Percentiles rank a stretch among this genome's conserved stretches.
Evolutionary conservation across 2,329 filamentous ascomycete genomes (phyloP).

Genomic region (Pseudocercospora macadamiae): DNA sequence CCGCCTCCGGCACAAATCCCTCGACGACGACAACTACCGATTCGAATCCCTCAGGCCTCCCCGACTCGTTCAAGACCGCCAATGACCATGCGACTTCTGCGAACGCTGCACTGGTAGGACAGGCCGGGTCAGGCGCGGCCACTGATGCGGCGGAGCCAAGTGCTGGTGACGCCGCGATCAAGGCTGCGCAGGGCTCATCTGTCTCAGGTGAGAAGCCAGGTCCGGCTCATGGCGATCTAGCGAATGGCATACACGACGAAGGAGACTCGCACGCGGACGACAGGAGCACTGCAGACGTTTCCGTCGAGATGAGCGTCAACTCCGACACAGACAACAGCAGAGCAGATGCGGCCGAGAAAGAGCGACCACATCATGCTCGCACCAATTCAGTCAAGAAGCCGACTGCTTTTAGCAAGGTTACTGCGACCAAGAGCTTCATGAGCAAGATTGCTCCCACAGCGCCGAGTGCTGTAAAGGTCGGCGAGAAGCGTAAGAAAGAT

Average conservation of each 20-base stretch:
- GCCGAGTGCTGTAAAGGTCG: slow-evolving; percentile 50
- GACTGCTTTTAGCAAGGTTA: slow-evolving; percentile 79
- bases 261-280: slow-evolving; percentile 55
- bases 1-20: slow-evolving; percentile 48
- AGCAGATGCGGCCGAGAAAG: slow-evolving; percentile 57
- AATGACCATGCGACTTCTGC: slow-evolving; percentile 18
- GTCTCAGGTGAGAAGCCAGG: slow-evolving; percentile 14
- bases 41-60: slow-evolving; percentile 44
- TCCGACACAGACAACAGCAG: slow-evolving; percentile 76
- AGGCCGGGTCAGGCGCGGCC: slow-evolving; percentile 19
- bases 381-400: slow-evolving; percentile 70
- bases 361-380: slow-evolving; percentile 60
- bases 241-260: slow-evolving; percentile 36
- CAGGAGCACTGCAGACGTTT: slow-evolving; percentile 63
- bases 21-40: slow-evolving; percentile 35
- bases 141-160: slow-evolving; percentile 35
- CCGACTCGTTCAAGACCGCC: slow-evolving; percentile 27
- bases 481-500: slow-evolving; percentile 56
- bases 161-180: slow-evolving; percentile 35
- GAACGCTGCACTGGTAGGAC: slow-evolving; percentile 10
- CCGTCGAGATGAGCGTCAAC: slow-evolving; percentile 71
- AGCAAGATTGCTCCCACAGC: slow-evolving; percentile 67
- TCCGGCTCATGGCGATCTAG: slow-evolving; percentile 15
- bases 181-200: slow-evolving; percentile 9
- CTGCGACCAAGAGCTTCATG: slow-evolving; percentile 84